Evolutionary conservation across 2,329 filamentous ascomycete genomes (phyloP), one percentile per base, ranked within the genome.

Genomic region (Monilinia fructicola): DNA sequence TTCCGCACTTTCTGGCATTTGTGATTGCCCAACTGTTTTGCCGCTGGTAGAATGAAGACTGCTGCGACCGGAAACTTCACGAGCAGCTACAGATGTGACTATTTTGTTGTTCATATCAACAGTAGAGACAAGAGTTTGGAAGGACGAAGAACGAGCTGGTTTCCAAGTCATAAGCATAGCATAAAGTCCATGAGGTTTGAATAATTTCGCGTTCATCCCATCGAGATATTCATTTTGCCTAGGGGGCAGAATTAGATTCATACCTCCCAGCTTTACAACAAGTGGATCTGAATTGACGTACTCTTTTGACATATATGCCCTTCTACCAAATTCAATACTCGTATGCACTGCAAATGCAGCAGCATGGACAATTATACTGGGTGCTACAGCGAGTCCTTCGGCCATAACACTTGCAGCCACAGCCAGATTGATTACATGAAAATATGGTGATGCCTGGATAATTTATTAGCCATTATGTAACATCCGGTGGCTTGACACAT

Each of bases 91-190:
- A n/a, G 73, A 75, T 55, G 78, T 78, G 31, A 76, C 70, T 6
- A 78, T 77, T 0, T 76, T 76, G 38, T 77, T 69, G 54, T 78
- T 76, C 58, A 80, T 73, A 65, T 78, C 74, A 52, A 79, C 68
- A 9, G 67, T 48, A 68, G 72, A 62, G n/a, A 72, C 64, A 18
- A 62, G 59, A 9, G 55, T 26, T 26, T 53, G 66, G 5, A 71
- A 70, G 18, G 3, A 2, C 1, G 63, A 12, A 26, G 58, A 61
- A 14, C 10, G 31, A 7, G 79, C 78, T 0, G 82, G 80, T 59
- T 82, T 82, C 77, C 80, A 86, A 1, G 82, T 82, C 77, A 87
- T 81, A 50, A 89, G 78, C 35, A 85, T 76, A 67, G 79, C 81
- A 74, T 82, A 84, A 0, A 88, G 78, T 0, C 86, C 85, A 1